Conservation (phyloP, 257 asterid genomes). For the Fraxinus quadrangulata region DNA sequence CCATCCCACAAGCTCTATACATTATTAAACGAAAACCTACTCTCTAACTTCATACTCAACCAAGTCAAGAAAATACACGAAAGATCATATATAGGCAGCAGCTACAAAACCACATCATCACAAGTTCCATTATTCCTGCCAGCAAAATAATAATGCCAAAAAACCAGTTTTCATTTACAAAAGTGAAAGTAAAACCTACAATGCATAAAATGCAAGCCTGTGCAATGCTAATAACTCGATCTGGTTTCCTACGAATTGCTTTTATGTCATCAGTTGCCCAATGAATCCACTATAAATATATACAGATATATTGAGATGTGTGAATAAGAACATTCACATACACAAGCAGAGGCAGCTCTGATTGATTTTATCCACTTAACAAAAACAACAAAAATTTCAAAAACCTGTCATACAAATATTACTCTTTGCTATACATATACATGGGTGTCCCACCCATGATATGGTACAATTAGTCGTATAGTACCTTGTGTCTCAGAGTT, state of each 20-base stretch:
- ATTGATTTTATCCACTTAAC: neutral
- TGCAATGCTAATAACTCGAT: neutral
- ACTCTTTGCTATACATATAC: neutral
- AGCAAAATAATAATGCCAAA: neutral
- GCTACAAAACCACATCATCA: neutral
- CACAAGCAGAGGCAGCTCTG: neutral
- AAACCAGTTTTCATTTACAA: neutral
- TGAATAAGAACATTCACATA: neutral
- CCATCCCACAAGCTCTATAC: neutral
- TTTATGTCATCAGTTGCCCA: neutral
- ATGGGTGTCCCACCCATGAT: neutral
- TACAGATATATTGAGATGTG: neutral
- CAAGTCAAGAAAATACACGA: neutral
- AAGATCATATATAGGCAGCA: neutral
- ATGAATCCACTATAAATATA: no score
- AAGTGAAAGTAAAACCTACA: neutral
- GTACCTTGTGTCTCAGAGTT: neutral
- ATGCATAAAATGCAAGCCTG: neutral
- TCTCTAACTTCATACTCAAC: neutral
- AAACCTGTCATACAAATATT: neutral
- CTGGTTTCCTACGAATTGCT: neutral
- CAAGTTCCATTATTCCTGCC: neutral
- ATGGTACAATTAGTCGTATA: neutral
- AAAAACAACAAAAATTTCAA: neutral
- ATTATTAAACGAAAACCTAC: neutral